phyloP scores from a whole-genome alignment of 225 moss, liverwort and hornwort genomes.

The Antitrichia curtipendula region DNA sequence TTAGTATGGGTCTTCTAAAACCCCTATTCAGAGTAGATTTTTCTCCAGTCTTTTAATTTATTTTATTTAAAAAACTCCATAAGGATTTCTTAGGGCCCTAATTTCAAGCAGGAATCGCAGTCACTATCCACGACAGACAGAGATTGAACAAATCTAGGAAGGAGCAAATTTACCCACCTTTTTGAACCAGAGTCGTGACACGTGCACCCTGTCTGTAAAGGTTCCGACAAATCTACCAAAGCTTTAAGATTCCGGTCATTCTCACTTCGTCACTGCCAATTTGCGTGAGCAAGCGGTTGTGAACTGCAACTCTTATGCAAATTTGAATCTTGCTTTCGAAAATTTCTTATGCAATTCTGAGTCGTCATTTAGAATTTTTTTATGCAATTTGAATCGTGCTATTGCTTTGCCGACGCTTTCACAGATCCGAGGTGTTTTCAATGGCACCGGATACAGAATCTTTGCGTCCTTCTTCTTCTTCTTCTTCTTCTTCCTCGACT shows the following conservation, averaged over 20 bases:
- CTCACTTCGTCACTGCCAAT: background rate
- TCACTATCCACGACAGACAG: rapidly evolving
- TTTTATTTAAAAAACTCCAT: no score
- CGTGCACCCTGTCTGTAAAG: background rate
- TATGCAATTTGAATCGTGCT: background rate
- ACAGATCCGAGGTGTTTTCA: background rate
- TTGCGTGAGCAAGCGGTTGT: background rate
- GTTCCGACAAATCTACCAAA: background rate
- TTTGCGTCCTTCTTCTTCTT: background rate
- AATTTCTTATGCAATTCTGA: background rate
- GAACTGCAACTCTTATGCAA: background rate
- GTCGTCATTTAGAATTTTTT: background rate
- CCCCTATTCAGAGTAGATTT: no score
- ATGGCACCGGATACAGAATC: background rate
- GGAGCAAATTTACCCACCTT: background rate
- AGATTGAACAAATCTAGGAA: background rate
- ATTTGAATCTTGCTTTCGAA: no score
- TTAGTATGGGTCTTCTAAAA: no score
- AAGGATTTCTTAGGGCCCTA: no score
- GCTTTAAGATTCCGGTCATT: background rate
- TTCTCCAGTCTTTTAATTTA: no score
- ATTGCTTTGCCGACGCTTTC: background rate
- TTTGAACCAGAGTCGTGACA: background rate
- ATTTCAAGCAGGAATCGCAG: no score
- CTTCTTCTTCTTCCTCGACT: background rate